Conservation (phyloP, 495 filamentous ascomycete species). For the Pyronema omphalodes region DNA sequence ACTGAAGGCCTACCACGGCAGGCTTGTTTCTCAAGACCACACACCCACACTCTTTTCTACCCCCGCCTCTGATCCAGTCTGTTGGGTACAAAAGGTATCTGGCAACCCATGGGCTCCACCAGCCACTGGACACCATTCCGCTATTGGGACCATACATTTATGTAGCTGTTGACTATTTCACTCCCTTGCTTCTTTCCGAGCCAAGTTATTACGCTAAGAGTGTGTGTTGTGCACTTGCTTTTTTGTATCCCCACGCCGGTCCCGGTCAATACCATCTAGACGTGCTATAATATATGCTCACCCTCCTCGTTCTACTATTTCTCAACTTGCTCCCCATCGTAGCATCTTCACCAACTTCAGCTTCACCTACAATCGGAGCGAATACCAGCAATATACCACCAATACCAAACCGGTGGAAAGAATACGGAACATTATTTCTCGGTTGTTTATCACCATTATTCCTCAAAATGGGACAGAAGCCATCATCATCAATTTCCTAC, state of each 20-base stretch:
- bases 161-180: too few species aligned
- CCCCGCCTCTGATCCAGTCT: not conserved
- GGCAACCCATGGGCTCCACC: not conserved
- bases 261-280: too few species aligned
- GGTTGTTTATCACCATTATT: not conserved
- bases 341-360: not conserved
- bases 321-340: not conserved
- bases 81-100: not conserved
- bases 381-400: not conserved
- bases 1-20: too few species aligned
- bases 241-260: too few species aligned
- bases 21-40: too few species aligned
- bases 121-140: not conserved
- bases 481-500: not conserved
- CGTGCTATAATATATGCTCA: not conserved
- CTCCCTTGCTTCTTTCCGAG: too few species aligned
- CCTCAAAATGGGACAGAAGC: constrained; percentile 2
- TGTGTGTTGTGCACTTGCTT: too few species aligned
- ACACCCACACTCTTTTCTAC: too few species aligned
- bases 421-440: not conserved
- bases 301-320: not conserved
- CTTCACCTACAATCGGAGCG: not conserved
- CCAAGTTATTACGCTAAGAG: too few species aligned
- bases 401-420: not conserved
- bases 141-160: too few species aligned